Percentiles rank a stretch among this genome's conserved stretches.
phyloP scores from a whole-genome alignment of 2,329 filamentous ascomycete genomes.

The Aureobasidium sp. region DNA sequence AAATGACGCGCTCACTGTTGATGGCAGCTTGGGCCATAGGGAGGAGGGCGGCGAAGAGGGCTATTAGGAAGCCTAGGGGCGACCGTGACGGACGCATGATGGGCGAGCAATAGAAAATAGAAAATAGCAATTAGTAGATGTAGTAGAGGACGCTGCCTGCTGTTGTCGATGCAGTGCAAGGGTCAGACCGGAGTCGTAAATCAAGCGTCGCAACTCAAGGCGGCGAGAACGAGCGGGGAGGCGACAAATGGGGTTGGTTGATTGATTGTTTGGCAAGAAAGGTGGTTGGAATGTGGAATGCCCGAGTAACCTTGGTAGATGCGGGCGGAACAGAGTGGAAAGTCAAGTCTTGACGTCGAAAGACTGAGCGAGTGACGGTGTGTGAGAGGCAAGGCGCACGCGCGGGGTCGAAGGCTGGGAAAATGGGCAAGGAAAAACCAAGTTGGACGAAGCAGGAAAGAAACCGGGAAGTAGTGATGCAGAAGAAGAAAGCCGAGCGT shows the following conservation, averaged over 20 bases:
- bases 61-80: conserved; percentile 28
- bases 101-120: conserved; percentile 11
- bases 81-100: conserved; percentile 29
- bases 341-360: conserved; percentile 10
- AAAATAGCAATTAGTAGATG: conserved; percentile 1
- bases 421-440: background rate
- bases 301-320: no score
- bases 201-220: background rate
- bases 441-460: no score
- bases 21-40: conserved; percentile 35
- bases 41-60: conserved; percentile 29
- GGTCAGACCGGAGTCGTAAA: background rate
- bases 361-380: conserved; percentile 11
- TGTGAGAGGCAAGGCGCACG: background rate
- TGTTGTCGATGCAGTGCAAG: background rate
- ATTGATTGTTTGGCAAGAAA: background rate
- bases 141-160: background rate
- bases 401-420: conserved; percentile 7
- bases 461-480: conserved; percentile 2
- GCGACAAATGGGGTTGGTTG: background rate
- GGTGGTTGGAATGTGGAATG: conserved; percentile 13
- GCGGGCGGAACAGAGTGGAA: background rate
- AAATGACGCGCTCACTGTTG: conserved; percentile 54
- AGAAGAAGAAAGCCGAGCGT: background rate
- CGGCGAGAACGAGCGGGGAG: conserved; percentile 8